A percentile compares a stretch with the other conserved stretches of the same genome.
phyloP scores from a whole-genome alignment of 371 early-diverging fungal species.

The Zopfochytrium polystomum region DNA sequence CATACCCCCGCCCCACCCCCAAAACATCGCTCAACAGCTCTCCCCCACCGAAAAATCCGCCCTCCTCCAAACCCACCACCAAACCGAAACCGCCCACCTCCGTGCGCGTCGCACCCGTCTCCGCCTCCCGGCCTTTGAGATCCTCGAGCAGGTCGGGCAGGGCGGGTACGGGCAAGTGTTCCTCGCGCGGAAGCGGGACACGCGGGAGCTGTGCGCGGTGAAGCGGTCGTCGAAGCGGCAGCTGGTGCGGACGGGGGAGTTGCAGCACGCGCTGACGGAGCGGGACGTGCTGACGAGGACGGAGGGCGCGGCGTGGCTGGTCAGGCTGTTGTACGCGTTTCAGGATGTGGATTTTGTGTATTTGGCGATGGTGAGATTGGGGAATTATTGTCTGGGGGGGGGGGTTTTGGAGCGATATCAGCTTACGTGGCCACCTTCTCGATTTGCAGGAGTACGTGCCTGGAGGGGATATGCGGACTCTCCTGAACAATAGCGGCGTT shows the following conservation, averaged over 20 bases:
- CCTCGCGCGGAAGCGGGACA: slow-evolving; percentile 62
- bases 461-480: slow-evolving; percentile 82
- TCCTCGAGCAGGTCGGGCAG: slow-evolving; percentile 78
- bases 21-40: background rate
- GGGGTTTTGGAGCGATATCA: background rate
- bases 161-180: slow-evolving; percentile 81
- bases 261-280: slow-evolving; percentile 68
- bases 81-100: slow-evolving; percentile 52
- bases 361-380: slow-evolving; percentile 47
- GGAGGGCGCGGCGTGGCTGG: slow-evolving; percentile 69
- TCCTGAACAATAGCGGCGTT: slow-evolving; percentile 65
- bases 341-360: slow-evolving; percentile 60
- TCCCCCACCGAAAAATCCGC: background rate
- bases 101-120: slow-evolving; percentile 59
- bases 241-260: slow-evolving; percentile 56
- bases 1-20: too few species aligned
- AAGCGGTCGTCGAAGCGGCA: slow-evolving; percentile 68
- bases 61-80: background rate
- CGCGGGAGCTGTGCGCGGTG: slow-evolving; percentile 61
- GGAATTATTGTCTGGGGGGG: background rate
- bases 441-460: slow-evolving; percentile 74
- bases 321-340: slow-evolving; percentile 74
- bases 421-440: background rate
- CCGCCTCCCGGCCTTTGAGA: slow-evolving; percentile 61
- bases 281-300: slow-evolving; percentile 64